phyloP scores from a whole-genome alignment of 2,329 filamentous ascomycete species.

The Chrysoporthe cubensis region DNA sequence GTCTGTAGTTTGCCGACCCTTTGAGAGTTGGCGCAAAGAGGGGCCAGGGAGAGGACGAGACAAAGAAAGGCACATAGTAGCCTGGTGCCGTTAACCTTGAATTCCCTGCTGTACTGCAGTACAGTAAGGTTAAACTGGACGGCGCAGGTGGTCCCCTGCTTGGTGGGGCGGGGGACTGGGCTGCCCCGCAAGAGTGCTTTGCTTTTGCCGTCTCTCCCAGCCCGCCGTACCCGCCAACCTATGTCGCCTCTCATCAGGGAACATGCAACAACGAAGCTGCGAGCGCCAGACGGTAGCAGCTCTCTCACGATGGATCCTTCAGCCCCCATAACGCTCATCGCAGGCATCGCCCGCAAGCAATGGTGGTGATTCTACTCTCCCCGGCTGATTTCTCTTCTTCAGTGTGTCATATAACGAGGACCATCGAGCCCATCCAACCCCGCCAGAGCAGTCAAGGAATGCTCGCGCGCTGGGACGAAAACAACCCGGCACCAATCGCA shows the following conservation, averaged over 20 bases:
- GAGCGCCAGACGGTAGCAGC: no score
- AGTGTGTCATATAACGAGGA: no score
- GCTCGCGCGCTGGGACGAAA: neutral
- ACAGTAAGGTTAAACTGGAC: neutral
- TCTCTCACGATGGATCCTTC: no score
- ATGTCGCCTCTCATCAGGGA: no score
- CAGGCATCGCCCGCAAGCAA: no score
- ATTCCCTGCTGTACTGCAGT: neutral
- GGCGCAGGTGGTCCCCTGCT: neutral
- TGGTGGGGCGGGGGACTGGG: neutral
- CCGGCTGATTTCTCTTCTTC: no score
- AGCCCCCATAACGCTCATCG: no score
- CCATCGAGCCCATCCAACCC: neutral
- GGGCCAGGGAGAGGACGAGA: neutral
- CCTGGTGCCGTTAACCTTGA: neutral
- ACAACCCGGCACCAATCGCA: neutral
- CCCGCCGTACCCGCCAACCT: no score
- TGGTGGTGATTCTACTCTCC: no score
- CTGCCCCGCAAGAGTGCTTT: neutral
- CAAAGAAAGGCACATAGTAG: neutral
- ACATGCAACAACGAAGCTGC: no score
- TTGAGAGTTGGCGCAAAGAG: neutral
- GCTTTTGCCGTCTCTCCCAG: no score
- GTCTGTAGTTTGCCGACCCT: no score
- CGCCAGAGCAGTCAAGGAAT: neutral